Percentiles rank a stretch among this genome's conserved stretches.
These are phyloP conservation scores for Naganishia vaughanmartiniae DNA, from an alignment of 768 basidiomycete species.

Conservation along the genomic window DNA sequence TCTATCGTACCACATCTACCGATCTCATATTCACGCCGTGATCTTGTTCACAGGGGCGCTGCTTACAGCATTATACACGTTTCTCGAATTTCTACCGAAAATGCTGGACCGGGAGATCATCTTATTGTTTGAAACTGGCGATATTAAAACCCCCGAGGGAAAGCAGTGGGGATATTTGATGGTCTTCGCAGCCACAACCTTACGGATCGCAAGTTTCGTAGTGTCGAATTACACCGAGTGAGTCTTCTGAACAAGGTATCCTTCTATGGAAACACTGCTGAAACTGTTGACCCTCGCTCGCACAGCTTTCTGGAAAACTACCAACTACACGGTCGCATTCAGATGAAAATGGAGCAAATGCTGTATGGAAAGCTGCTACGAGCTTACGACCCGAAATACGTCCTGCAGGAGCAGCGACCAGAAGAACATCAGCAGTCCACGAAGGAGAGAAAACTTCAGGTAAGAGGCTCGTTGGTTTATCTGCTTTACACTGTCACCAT, in stretches of 20 bases:
- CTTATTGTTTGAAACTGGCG: constrained; percentile 2
- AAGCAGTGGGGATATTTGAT: constrained; percentile 21
- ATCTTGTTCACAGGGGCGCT: background rate
- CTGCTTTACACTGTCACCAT: background rate
- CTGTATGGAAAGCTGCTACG: constrained; percentile 6
- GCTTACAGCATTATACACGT: background rate
- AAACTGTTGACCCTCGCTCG: background rate
- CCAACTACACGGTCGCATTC: constrained; percentile 11
- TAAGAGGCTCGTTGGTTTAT: background rate
- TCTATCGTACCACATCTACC: background rate
- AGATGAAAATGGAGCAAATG: constrained; percentile 21
- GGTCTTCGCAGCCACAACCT: background rate
- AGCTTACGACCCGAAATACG: constrained; percentile 10
- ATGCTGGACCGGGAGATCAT: constrained; percentile 6
- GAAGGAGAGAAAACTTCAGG: background rate
- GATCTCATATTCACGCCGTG: background rate
- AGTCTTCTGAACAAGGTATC: background rate
- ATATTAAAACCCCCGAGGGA: background rate
- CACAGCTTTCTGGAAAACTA: constrained; percentile 17
- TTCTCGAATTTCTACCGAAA: constrained; percentile 9
- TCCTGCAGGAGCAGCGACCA: background rate
- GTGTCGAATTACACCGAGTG: constrained; percentile 12
- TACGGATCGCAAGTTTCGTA: background rate
- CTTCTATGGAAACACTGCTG: background rate
- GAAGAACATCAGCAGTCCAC: background rate